Evolutionary conservation across 23 red algal genomes (phyloP).

Genomic region (Chondrus crispus): DNA sequence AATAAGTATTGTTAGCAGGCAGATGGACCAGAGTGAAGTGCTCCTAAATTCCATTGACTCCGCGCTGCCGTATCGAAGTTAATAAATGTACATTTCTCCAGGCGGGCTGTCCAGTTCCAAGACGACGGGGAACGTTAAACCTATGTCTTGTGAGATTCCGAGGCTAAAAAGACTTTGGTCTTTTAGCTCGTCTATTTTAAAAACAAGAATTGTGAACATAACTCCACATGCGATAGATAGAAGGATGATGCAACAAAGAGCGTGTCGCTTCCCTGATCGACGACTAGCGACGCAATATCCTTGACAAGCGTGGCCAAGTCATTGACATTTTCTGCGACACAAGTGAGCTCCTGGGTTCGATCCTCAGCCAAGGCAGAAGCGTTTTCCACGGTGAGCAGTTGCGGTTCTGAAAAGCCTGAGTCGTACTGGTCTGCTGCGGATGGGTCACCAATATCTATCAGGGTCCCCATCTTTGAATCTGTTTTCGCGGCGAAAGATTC

Average conservation of each 20-base stretch:
- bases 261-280: slow-evolving; percentile 85
- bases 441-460: background rate
- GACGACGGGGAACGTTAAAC: background rate
- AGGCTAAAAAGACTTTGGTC: no score
- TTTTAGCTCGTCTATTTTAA: slow-evolving; percentile 69
- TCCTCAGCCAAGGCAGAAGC: slow-evolving; percentile 48
- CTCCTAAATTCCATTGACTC: no score
- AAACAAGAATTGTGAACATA: slow-evolving; percentile 69
- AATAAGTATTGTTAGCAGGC: slow-evolving; percentile 26
- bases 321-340: slow-evolving; percentile 69
- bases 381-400: slow-evolving; percentile 39
- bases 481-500: background rate
- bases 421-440: slow-evolving; percentile 11
- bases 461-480: background rate
- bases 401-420: slow-evolving; percentile 43
- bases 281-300: slow-evolving; percentile 79
- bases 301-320: slow-evolving; percentile 84
- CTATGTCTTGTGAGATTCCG: no score
- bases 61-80: background rate
- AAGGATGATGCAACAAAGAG: slow-evolving; percentile 59
- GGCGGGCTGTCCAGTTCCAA: background rate
- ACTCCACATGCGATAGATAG: slow-evolving; percentile 71
- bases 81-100: background rate
- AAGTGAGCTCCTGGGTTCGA: slow-evolving; percentile 48
- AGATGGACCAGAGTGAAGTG: slow-evolving; percentile 3